Conservation (phyloP, 805 yeast genomes). For the Teunomyces kruisii region DNA sequence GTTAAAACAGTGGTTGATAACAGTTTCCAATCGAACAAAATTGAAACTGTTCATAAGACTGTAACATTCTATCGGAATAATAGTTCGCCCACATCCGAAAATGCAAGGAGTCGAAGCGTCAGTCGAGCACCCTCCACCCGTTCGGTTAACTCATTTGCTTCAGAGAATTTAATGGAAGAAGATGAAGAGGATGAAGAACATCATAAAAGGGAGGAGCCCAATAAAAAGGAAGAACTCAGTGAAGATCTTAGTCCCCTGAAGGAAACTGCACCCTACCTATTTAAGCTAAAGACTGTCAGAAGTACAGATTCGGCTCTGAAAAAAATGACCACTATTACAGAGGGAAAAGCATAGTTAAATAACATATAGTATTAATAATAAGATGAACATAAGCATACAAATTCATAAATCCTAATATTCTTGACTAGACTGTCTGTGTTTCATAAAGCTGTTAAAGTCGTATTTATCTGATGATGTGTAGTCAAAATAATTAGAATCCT, state of each 20-base stretch:
- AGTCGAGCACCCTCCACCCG: constrained; percentile 30
- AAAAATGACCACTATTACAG: constrained; percentile 1
- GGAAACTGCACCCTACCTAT: neutral
- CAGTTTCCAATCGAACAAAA: constrained; percentile 28
- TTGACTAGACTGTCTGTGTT: constrained; percentile 14
- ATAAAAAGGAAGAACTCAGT: neutral
- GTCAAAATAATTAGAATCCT: constrained; percentile 34
- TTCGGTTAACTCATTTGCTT: constrained; percentile 28
- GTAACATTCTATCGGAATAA: constrained; percentile 41
- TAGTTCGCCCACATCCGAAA: constrained; percentile 16
- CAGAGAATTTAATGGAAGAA: constrained; percentile 21
- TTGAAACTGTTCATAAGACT: constrained; percentile 37
- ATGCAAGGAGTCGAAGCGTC: constrained; percentile 16
- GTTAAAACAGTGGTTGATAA: constrained; percentile 23
- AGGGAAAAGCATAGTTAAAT: neutral
- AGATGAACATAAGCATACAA: neutral
- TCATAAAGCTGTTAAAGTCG: constrained; percentile 39
- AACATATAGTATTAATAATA: neutral
- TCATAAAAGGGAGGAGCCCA: too few relatives aligned
- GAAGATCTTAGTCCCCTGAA: neutral
- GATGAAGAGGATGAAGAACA: constrained; percentile 12
- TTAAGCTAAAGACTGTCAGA: neutral
- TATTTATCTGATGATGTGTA: constrained; percentile 30
- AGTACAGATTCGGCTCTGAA: constrained; percentile 2
- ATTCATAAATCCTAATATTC: neutral